Percentiles rank a stretch among this genome's conserved stretches.
Evolutionary conservation across 2,329 filamentous ascomycete species (phyloP).

Genomic region (Epichloe festucae): DNA sequence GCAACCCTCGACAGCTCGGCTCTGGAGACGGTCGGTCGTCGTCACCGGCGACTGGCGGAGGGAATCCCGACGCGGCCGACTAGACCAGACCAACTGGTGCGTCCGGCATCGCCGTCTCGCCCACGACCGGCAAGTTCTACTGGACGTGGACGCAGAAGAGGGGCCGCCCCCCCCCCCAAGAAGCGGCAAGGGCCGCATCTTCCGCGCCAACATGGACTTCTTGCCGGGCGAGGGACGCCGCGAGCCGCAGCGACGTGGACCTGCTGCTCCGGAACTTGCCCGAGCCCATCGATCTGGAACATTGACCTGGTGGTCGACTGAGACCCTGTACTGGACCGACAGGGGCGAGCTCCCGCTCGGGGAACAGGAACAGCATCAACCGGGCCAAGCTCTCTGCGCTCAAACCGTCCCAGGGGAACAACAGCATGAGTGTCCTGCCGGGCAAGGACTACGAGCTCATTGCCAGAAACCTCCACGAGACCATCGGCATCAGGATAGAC

Average conservation of each 20-base stretch:
- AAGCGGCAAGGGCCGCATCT: slow-evolving; percentile 37
- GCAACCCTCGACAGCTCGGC: slow-evolving; percentile 25
- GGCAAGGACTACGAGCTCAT: slow-evolving; percentile 16
- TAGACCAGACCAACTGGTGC: slow-evolving; percentile 30
- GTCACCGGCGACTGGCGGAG: slow-evolving; percentile 17
- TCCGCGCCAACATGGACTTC: slow-evolving; percentile 30
- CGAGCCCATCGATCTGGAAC: slow-evolving; percentile 46
- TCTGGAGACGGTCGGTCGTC: slow-evolving; percentile 29
- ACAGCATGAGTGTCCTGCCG: background rate
- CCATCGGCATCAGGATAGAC: slow-evolving; percentile 32
- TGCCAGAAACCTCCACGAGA: slow-evolving; percentile 28
- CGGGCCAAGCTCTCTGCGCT: slow-evolving; percentile 10
- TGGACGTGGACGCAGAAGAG: slow-evolving; percentile 54
- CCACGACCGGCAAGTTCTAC: slow-evolving; percentile 32
- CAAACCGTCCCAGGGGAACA: background rate
- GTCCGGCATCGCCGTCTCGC: slow-evolving; percentile 40
- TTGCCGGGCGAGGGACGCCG: slow-evolving; percentile 21
- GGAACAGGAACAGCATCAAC: slow-evolving; percentile 33
- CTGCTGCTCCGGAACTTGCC: slow-evolving; percentile 31
- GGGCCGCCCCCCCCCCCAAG: slow-evolving; percentile 24
- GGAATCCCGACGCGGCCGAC: slow-evolving; percentile 17
- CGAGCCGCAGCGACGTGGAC: slow-evolving; percentile 27
- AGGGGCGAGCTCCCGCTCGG: slow-evolving; percentile 43
- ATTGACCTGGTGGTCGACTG: slow-evolving; percentile 29
- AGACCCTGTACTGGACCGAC: slow-evolving; percentile 46